Evolutionary conservation across 2,329 filamentous ascomycete genomes (phyloP).

Genomic region (Cryphonectria parasitica): DNA sequence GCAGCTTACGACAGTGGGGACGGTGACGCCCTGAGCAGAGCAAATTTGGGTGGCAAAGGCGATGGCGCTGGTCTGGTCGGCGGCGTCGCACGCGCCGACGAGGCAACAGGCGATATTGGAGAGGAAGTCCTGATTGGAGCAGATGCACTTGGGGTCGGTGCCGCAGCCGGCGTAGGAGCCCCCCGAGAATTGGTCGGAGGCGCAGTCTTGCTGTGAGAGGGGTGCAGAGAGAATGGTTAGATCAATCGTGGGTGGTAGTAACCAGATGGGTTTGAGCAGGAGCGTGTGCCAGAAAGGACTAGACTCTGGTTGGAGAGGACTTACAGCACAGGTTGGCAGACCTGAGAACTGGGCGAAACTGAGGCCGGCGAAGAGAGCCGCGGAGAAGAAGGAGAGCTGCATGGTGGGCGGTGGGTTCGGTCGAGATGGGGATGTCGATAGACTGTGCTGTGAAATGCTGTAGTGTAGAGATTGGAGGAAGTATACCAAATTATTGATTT

Average conservation of each 20-base stretch:
- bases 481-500: not conserved
- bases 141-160: conserved; percentile 45
- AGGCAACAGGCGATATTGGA: conserved; percentile 46
- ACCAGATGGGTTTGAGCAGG: not conserved
- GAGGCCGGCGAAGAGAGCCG: conserved; percentile 57
- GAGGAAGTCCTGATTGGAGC: conserved; percentile 45
- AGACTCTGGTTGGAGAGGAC: conserved; percentile 36
- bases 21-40: conserved; percentile 38
- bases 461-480: not conserved
- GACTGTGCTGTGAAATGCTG: not conserved
- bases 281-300: not conserved
- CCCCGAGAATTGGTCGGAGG: conserved; percentile 35
- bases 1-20: conserved; percentile 40
- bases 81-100: conserved; percentile 35
- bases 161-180: conserved; percentile 42
- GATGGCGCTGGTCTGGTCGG: conserved; percentile 39
- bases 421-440: not conserved
- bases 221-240: not conserved
- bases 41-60: conserved; percentile 40
- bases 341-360: conserved; percentile 52
- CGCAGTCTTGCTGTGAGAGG: conserved; percentile 38
- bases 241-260: not conserved
- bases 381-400: conserved; percentile 51
- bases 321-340: conserved; percentile 60
- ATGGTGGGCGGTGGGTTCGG: conserved; percentile 40